A percentile compares a stretch with the other conserved stretches of the same genome.
Conservation (phyloP, 2,329 filamentous ascomycete species). For the Pseudopithomyces chartarum region DNA sequence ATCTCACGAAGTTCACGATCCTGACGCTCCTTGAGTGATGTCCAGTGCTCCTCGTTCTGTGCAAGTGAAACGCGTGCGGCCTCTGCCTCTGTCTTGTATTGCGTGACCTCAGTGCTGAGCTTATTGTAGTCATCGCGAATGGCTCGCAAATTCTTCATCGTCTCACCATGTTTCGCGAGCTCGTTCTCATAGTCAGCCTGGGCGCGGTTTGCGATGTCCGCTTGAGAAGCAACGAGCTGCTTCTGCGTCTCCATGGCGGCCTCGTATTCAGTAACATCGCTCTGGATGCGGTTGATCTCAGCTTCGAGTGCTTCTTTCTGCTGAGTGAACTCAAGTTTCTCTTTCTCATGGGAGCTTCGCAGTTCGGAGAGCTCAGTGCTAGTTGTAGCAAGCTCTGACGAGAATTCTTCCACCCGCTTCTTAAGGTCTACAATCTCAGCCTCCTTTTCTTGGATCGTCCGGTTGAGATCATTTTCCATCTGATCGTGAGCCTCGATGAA, state of each 20-base stretch:
- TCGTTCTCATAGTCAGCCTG: constrained; percentile 96
- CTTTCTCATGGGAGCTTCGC: constrained; percentile 79
- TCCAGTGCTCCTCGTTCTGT: constrained; percentile 87
- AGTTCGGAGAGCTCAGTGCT: constrained; percentile 82
- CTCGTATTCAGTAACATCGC: constrained; percentile 78
- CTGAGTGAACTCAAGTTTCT: constrained; percentile 72
- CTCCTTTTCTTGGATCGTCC: constrained; percentile 76
- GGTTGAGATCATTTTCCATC: constrained; percentile 77
- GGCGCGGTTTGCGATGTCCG: constrained; percentile 88
- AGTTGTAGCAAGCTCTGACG: constrained; percentile 76
- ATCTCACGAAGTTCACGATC: constrained; percentile 84
- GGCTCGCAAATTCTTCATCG: constrained; percentile 81
- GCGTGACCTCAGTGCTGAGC: constrained; percentile 77
- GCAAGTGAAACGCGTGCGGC: constrained; percentile 78
- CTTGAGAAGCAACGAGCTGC: constrained; percentile 89
- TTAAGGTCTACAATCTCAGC: constrained; percentile 79
- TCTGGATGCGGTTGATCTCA: constrained; percentile 80
- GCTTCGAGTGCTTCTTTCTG: constrained; percentile 80
- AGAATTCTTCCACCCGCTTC: constrained; percentile 82
- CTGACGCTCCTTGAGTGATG: constrained; percentile 77
- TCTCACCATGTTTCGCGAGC: constrained; percentile 91
- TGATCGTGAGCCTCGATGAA: constrained; percentile 76
- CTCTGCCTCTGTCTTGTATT: constrained; percentile 79
- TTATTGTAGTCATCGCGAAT: constrained; percentile 81
- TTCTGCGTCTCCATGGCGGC: constrained; percentile 84